phyloP scores from a whole-genome alignment of 2,329 filamentous ascomycete species.

The Microdochium paspali region DNA sequence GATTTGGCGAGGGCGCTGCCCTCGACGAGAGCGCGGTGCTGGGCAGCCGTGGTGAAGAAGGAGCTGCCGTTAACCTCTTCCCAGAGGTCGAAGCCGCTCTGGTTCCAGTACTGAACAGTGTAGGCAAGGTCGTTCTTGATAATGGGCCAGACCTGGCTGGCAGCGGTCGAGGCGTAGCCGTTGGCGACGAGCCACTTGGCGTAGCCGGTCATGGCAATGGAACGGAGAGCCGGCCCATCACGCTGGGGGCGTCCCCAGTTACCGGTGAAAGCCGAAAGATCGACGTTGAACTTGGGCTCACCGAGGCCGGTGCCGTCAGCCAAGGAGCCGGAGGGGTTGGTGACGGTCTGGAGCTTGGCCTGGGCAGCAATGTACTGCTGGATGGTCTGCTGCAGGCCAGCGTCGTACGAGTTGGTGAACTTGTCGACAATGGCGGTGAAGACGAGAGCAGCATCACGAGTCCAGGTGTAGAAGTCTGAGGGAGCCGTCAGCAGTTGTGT shows the following conservation, averaged over 20 bases:
- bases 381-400: slow-evolving; percentile 47
- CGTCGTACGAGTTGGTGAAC: slow-evolving; percentile 50
- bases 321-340: slow-evolving; percentile 58
- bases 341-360: slow-evolving; percentile 54
- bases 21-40: slow-evolving; percentile 61
- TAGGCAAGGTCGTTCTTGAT: slow-evolving; percentile 70
- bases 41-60: slow-evolving; percentile 66
- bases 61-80: slow-evolving; percentile 70
- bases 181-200: slow-evolving; percentile 62
- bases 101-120: slow-evolving; percentile 62
- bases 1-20: slow-evolving; percentile 56
- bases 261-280: slow-evolving; percentile 54
- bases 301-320: slow-evolving; percentile 47
- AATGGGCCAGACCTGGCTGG: slow-evolving; percentile 58
- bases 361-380: slow-evolving; percentile 61
- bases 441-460: slow-evolving; percentile 61
- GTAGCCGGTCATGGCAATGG: slow-evolving; percentile 64
- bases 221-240: slow-evolving; percentile 70
- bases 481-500: slow-evolving; percentile 3
- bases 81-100: slow-evolving; percentile 68
- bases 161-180: slow-evolving; percentile 49
- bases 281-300: slow-evolving; percentile 65
- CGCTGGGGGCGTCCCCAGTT: slow-evolving; percentile 71
- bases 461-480: slow-evolving; percentile 72
- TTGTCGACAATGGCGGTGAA: slow-evolving; percentile 61